Base-by-base conservation (phyloP, 805 yeast genomes). In the Candida saitoana region DNA sequence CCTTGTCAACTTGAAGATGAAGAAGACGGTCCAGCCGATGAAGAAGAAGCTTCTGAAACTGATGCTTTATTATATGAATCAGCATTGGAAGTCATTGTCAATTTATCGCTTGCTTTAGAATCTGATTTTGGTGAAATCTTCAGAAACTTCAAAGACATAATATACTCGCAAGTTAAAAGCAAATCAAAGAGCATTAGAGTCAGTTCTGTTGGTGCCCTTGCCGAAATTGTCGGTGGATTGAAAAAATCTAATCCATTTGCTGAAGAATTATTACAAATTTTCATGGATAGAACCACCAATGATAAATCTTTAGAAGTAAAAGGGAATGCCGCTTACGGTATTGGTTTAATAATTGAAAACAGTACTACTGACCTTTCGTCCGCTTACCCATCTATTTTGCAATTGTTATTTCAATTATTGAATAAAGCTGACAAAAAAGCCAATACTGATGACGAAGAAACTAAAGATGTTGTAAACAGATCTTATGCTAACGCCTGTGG, bases 261-360 rank as follows among this genome's bases (percentile, higher is more conserved):
- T 30, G 77, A 79, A 49, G 87, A 84, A 49, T 69, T 93, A 57
- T 67, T 88, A 55, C 79, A 82, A 59, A 70, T 83, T 31, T 84
- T 93, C 59, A 70, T 77, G 39, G 74, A 79, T 45, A 81, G 84
- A 50, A 73, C 91, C 47, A 75, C 84, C 43, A 80, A 80, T 57
- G 89, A 85, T 60, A 79, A 79, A 56, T 84, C 93, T 12, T 71
- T 86, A 48, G 96, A 88, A 59, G 97, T 88, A 45, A 84, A 91
- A 67, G 90, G 96, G 54, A 87, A 89, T 54, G 91, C 97, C 40
- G 96, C 97, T 14, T 93, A 88, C 62, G 99, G 98, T 72, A 80
- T 87, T 51, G 99, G 99, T 54, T 65, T 89, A 46, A 65, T 89
- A 46, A 63, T 80, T 46, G 79, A 77, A 55, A 52, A 67, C 64